Evolutionary conservation across 148 eudicot genomes (phyloP).

Genomic region (Bassia scoparia): DNA sequence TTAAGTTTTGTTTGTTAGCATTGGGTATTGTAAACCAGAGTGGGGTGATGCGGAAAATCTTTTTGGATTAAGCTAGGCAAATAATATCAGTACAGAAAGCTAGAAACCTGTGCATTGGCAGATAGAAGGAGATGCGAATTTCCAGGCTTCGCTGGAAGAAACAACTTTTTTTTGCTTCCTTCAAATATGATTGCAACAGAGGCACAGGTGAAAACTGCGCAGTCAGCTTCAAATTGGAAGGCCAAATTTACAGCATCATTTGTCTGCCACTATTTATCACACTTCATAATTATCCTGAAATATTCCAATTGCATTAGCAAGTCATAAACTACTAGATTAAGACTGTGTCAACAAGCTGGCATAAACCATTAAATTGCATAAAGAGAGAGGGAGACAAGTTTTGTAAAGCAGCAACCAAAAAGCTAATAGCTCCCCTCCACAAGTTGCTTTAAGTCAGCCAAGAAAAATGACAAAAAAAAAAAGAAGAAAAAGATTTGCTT

Average conservation of each 20-base stretch:
- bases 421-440: not conserved
- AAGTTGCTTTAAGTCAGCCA: not conserved
- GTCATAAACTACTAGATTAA: not conserved
- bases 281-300: constrained; percentile 83
- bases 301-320: constrained; percentile 13
- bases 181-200: constrained; percentile 71
- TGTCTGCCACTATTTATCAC: constrained; percentile 85
- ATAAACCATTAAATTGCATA: too few species aligned
- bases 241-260: constrained; percentile 95
- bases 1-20: not conserved
- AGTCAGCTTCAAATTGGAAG: constrained; percentile 83
- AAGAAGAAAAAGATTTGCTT: not conserved
- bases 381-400: not conserved
- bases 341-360: not conserved
- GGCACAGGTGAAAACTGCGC: constrained; percentile 75
- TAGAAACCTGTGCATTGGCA: constrained; percentile 60
- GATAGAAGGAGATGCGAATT: constrained; percentile 50
- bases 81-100: not conserved
- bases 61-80: not conserved
- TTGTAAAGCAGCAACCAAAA: not conserved
- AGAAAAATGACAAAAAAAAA: not conserved
- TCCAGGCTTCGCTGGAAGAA: constrained; percentile 62
- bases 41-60: not conserved
- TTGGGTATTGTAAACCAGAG: not conserved
- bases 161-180: constrained; percentile 65